These are phyloP conservation scores for Daldinia caldariorum DNA, from an alignment of 495 filamentous ascomycete genomes.

Conservation along the genomic window DNA sequence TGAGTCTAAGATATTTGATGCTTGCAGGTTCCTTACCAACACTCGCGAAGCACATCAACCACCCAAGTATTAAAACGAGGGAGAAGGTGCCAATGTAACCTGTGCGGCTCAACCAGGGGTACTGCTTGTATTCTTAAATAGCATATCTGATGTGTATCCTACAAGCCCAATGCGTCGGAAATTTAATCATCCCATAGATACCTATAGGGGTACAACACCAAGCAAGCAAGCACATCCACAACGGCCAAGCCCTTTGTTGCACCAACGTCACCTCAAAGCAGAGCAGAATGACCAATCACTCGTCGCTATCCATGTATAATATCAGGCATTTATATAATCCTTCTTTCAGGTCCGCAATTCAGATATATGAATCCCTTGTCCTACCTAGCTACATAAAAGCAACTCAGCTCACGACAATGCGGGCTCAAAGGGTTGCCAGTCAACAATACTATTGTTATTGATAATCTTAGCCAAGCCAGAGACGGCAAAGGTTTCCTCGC, in stretches of 20 bases:
- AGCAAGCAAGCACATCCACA: background rate
- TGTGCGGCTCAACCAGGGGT: background rate
- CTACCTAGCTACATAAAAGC: too few species aligned
- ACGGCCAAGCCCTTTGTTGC: background rate
- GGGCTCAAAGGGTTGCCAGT: background rate
- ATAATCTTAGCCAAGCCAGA: background rate
- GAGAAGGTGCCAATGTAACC: too few species aligned
- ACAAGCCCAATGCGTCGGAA: background rate
- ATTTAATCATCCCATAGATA: background rate
- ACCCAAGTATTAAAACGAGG: too few species aligned
- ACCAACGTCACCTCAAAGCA: background rate
- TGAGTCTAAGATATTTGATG: background rate
- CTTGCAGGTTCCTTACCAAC: background rate
- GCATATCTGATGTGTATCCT: background rate
- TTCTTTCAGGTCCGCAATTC: background rate
- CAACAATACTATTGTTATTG: background rate
- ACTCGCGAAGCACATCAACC: background rate
- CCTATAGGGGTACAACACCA: conserved; percentile 1
- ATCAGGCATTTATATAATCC: background rate
- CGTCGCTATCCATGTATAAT: background rate
- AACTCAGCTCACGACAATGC: background rate
- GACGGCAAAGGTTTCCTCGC: background rate
- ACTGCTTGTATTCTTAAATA: too few species aligned
- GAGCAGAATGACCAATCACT: background rate
- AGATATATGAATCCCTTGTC: background rate